Evolutionary conservation across 345 rosid species (phyloP).

Genomic region (Tarenaya hassleriana): DNA sequence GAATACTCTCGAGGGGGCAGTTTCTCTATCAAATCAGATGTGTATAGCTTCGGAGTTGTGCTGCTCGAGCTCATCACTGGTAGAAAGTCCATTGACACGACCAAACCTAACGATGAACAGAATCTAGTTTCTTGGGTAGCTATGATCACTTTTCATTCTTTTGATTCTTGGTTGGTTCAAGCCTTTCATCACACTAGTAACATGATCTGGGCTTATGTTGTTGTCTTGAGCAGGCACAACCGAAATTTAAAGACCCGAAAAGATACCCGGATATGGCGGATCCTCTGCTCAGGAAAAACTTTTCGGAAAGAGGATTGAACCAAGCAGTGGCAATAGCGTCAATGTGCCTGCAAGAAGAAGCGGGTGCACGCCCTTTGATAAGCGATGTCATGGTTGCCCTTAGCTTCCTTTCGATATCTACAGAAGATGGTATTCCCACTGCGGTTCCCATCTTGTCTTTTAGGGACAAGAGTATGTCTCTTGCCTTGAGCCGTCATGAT

Average conservation of each 20-base stretch:
- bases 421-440: slow-evolving; percentile 28
- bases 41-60: slow-evolving; percentile 76
- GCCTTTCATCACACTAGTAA: no score
- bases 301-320: slow-evolving; percentile 64
- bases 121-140: slow-evolving; percentile 41
- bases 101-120: slow-evolving; percentile 55
- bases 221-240: slow-evolving; percentile 48
- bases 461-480: slow-evolving; percentile 32
- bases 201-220: neutral
- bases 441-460: slow-evolving; percentile 21
- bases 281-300: slow-evolving; percentile 43
- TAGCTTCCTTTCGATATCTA: slow-evolving; percentile 49
- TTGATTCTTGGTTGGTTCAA: slow-evolving; percentile 24
- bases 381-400: slow-evolving; percentile 68
- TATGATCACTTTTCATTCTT: neutral
- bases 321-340: slow-evolving; percentile 85
- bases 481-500: slow-evolving; percentile 30
- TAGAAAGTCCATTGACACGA: slow-evolving; percentile 61
- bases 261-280: slow-evolving; percentile 69
- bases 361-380: slow-evolving; percentile 69
- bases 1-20: slow-evolving; percentile 55
- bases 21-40: slow-evolving; percentile 57
- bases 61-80: slow-evolving; percentile 70
- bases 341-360: slow-evolving; percentile 81
- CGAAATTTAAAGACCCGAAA: slow-evolving; percentile 62